Conservation (phyloP, 2,329 filamentous ascomycete genomes). For the Colletotrichum trifolii region DNA sequence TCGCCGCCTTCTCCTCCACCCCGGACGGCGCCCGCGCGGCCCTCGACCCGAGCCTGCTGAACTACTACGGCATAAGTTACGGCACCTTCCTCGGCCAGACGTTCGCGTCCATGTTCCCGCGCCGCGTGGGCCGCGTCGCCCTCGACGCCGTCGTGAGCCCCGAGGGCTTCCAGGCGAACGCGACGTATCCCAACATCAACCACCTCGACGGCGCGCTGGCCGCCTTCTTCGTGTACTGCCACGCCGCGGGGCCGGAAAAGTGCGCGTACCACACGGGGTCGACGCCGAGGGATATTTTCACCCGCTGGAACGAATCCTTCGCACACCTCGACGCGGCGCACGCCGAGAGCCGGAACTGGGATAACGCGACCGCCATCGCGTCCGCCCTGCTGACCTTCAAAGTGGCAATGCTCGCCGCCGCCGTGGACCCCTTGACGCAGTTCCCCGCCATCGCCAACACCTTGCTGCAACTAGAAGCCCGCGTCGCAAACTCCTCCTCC, state of each 20-base stretch:
- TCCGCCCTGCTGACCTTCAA: constrained; percentile 16
- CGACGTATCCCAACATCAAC: constrained; percentile 52
- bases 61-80: constrained; percentile 60
- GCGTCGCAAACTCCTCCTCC: too few species aligned
- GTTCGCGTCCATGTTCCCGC: constrained; percentile 53
- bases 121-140: constrained; percentile 48
- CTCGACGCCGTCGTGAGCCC: constrained; percentile 59
- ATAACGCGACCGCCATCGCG: constrained; percentile 23
- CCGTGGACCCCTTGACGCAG: background rate
- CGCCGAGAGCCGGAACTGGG: constrained; percentile 32
- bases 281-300: constrained; percentile 47
- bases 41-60: constrained; percentile 42
- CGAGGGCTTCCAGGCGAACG: constrained; percentile 47
- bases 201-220: constrained; percentile 56
- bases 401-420: background rate
- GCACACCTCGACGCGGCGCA: constrained; percentile 37
- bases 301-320: constrained; percentile 39
- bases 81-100: constrained; percentile 56
- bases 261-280: constrained; percentile 52
- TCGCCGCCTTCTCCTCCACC: constrained; percentile 44
- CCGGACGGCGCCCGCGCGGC: constrained; percentile 28
- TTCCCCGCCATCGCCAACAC: background rate
- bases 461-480: background rate
- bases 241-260: constrained; percentile 48
- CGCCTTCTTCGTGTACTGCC: constrained; percentile 57